Conservation (phyloP, 805 yeast genomes). For the Nakazawaea ernobii region DNA sequence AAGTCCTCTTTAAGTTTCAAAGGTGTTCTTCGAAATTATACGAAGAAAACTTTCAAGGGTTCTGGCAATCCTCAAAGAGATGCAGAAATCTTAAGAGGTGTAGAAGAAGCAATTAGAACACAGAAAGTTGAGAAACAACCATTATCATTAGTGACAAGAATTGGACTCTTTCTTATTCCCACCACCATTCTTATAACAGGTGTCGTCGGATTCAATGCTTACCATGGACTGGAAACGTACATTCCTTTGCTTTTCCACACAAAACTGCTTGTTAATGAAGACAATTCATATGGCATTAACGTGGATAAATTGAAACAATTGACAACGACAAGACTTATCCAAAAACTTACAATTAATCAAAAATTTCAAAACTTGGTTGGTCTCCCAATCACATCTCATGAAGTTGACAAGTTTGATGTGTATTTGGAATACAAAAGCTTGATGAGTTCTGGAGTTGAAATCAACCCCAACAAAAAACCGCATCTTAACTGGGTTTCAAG, state of each 20-base stretch:
- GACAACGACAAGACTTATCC: conserved; percentile 20
- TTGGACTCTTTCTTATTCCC: conserved; percentile 18
- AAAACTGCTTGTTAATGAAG: conserved; percentile 18
- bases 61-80: not conserved
- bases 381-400: conserved; percentile 25
- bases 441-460: conserved; percentile 25
- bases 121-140: not conserved
- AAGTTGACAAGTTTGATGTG: conserved; percentile 23
- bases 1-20: not conserved
- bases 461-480: conserved; percentile 16
- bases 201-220: conserved; percentile 23
- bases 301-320: conserved; percentile 20
- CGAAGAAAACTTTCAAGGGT: not conserved
- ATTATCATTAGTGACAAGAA: conserved; percentile 14
- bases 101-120: conserved; percentile 4
- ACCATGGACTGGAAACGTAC: conserved; percentile 23
- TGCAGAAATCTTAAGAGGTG: not conserved
- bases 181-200: conserved; percentile 18
- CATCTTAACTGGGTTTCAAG: conserved; percentile 11
- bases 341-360: conserved; percentile 25
- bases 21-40: not conserved
- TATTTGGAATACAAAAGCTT: conserved; percentile 22
- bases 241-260: conserved; percentile 25
- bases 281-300: conserved; percentile 23
- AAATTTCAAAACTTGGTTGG: conserved; percentile 23